Percentiles rank a stretch among this genome's conserved stretches.
phyloP scores from a whole-genome alignment of 768 basidiomycete species.

The Mycena venus region DNA sequence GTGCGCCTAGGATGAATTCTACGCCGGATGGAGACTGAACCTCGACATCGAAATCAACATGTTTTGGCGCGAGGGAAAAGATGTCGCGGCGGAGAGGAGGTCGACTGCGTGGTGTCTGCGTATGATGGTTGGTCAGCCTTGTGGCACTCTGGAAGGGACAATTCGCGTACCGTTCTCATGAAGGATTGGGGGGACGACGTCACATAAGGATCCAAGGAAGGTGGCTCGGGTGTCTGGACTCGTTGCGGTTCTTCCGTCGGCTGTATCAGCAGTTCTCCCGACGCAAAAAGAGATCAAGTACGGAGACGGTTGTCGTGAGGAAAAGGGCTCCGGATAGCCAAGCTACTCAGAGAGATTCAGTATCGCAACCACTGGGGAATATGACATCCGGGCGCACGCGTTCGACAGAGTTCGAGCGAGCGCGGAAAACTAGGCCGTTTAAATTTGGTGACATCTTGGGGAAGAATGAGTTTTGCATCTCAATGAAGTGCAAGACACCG shows the following conservation, averaged over 20 bases:
- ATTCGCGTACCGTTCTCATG: neutral
- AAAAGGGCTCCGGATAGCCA: no score
- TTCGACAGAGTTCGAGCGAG: neutral
- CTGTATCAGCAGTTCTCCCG: no score
- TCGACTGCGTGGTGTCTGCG: conserved; percentile 17
- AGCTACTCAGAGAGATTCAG: neutral
- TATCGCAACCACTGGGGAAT: neutral
- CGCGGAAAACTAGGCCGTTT: neutral
- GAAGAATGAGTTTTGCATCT: neutral
- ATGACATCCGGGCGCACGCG: neutral
- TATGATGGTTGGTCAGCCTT: neutral
- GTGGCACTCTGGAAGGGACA: no score
- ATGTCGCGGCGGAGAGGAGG: conserved; percentile 24
- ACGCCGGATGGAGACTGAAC: neutral
- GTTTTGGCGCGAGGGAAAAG: conserved; percentile 16
- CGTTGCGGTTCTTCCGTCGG: no score
- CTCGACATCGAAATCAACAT: neutral
- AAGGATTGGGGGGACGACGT: neutral
- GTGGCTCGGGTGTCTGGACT: conserved; percentile 11
- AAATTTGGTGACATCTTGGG: neutral
- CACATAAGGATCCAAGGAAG: neutral
- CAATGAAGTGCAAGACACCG: neutral
- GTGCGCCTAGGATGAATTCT: no score
- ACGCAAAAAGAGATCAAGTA: no score
- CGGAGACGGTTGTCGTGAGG: no score